Evolutionary conservation across 768 basidiomycete species (phyloP).

Genomic region (Phaffia australis): DNA sequence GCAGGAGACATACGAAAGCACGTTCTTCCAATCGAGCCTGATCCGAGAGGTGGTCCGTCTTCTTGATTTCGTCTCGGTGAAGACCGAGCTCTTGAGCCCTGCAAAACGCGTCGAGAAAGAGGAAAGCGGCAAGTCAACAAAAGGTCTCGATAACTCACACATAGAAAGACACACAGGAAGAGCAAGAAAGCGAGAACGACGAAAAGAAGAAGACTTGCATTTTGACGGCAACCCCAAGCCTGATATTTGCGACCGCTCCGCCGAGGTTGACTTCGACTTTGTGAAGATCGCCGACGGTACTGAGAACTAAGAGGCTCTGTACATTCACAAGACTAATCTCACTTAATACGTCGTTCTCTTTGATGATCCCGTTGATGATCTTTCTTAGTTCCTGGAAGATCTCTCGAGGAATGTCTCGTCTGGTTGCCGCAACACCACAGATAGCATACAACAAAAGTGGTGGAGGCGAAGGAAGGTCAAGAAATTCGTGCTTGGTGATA

Average conservation of each 20-base stretch:
- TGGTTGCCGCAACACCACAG: conserved; percentile 75
- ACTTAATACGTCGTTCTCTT: conserved; percentile 80
- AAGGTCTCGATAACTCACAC: too few relatives aligned
- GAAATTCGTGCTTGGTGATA: conserved; percentile 76
- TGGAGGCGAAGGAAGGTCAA: conserved; percentile 62
- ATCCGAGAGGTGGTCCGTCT: conserved; percentile 40
- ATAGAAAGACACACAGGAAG: background rate
- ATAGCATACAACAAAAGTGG: conserved; percentile 79
- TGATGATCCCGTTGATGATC: conserved; percentile 74
- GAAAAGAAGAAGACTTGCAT: conserved; percentile 54
- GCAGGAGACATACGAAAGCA: conserved; percentile 27
- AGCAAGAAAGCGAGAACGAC: conserved; percentile 28
- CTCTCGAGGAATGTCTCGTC: conserved; percentile 59
- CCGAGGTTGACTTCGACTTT: conserved; percentile 57
- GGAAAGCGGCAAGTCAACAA: too few relatives aligned
- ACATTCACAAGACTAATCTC: conserved; percentile 77
- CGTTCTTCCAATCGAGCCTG: conserved; percentile 51
- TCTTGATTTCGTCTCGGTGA: conserved; percentile 63
- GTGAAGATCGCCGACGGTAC: conserved; percentile 82
- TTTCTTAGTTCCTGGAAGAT: conserved; percentile 85
- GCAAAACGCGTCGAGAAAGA: conserved; percentile 10
- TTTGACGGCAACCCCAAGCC: conserved; percentile 72
- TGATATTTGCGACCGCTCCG: conserved; percentile 51
- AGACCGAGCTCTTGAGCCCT: conserved; percentile 94
- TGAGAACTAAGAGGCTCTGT: conserved; percentile 71